Evolutionary conservation across 176 grass and related monocot genomes (phyloP).

Genomic region (Rhynchospora breviuscula): DNA sequence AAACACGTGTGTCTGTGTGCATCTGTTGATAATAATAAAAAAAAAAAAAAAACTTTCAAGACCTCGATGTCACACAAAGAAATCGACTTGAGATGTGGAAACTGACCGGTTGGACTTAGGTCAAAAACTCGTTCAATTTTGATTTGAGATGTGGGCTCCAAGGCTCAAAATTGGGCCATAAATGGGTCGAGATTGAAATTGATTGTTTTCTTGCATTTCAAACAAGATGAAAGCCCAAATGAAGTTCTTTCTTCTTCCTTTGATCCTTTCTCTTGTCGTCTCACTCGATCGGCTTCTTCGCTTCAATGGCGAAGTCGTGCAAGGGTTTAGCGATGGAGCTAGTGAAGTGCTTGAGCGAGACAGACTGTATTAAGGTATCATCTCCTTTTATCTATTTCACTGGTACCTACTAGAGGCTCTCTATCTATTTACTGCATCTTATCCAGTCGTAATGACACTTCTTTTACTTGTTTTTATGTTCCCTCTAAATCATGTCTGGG

Average conservation of each 20-base stretch:
- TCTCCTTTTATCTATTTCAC: background rate
- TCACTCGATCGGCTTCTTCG: background rate
- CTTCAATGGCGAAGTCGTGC: constrained; percentile 73
- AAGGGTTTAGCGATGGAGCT: constrained; percentile 96
- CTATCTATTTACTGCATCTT: background rate
- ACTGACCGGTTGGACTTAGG: too few relatives aligned
- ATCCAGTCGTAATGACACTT: background rate
- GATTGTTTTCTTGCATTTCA: background rate
- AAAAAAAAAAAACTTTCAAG: too few relatives aligned
- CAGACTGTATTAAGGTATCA: constrained; percentile 76
- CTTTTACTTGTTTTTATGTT: background rate
- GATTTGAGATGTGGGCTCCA: background rate
- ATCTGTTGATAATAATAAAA: too few relatives aligned
- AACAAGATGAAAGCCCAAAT: background rate
- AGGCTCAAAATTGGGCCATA: background rate
- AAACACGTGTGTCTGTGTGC: too few relatives aligned
- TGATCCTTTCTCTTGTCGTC: background rate
- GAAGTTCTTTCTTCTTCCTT: background rate
- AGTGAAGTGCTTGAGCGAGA: constrained; percentile 93
- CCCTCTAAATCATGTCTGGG: background rate
- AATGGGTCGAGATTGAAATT: background rate
- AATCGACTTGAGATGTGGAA: too few relatives aligned
- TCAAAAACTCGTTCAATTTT: too few relatives aligned
- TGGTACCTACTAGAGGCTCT: background rate
- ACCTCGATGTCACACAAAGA: too few relatives aligned